Evolutionary conservation across 2,329 filamentous ascomycete species (phyloP).

Genomic region (Nigrograna mackinnonii): DNA sequence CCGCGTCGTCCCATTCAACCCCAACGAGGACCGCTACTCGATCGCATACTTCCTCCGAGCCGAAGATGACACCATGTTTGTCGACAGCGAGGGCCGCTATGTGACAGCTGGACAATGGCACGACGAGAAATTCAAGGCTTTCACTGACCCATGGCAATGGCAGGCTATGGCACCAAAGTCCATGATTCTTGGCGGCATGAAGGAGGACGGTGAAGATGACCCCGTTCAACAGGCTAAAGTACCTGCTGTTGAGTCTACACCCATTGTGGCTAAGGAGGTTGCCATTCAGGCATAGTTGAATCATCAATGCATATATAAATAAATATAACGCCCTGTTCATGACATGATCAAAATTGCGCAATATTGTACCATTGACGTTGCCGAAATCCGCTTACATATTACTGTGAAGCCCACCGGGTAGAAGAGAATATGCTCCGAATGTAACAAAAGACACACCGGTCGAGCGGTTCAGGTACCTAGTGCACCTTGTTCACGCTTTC

Average conservation of each 20-base stretch:
- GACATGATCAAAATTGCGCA: too few species aligned
- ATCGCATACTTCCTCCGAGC: constrained; percentile 63
- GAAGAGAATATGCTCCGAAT: too few species aligned
- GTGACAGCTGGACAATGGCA: constrained; percentile 52
- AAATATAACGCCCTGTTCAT: too few species aligned
- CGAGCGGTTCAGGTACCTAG: too few species aligned
- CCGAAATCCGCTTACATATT: too few species aligned
- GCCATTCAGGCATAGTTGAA: too few species aligned
- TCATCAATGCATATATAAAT: too few species aligned
- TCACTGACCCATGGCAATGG: constrained; percentile 22
- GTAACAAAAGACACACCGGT: too few species aligned
- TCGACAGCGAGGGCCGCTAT: constrained; percentile 57
- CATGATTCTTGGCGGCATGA: constrained; percentile 31
- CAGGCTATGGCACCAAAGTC: constrained; percentile 26
- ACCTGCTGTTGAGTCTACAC: constrained; percentile 6
- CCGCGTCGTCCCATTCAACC: constrained; percentile 58
- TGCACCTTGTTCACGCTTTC: too few species aligned
- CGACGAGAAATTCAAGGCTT: constrained; percentile 37
- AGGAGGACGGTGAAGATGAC: constrained; percentile 26
- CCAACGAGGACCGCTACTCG: constrained; percentile 59
- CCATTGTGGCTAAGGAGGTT: constrained; percentile 9
- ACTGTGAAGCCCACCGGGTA: too few species aligned
- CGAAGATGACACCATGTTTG: constrained; percentile 60
- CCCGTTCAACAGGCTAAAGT: constrained; percentile 10
- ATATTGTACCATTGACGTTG: too few species aligned